phyloP scores from a whole-genome alignment of 208 protist species.

The Acanthamoeba healyi region DNA sequence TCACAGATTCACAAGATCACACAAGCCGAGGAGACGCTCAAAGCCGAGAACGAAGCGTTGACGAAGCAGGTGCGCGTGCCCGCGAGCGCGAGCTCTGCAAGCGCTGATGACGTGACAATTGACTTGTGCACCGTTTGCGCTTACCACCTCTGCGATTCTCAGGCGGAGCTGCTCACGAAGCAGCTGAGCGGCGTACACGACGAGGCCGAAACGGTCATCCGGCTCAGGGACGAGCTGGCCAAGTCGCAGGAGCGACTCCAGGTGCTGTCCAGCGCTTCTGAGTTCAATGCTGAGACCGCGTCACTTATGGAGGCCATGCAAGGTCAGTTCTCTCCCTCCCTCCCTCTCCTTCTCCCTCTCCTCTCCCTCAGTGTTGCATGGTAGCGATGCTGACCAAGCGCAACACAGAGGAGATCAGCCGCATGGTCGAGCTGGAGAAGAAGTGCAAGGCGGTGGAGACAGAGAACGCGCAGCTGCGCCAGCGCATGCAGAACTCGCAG shows the following conservation, averaged over 20 bases:
- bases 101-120: no score
- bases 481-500: constrained; percentile 27
- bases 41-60: constrained; percentile 29
- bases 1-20: background rate
- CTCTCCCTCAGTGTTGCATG: background rate
- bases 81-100: no score
- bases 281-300: constrained; percentile 8
- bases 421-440: constrained; percentile 17
- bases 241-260: background rate
- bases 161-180: constrained; percentile 4
- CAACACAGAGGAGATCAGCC: constrained; percentile 3
- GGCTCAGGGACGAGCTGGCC: constrained; percentile 30
- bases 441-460: constrained; percentile 1
- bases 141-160: no score
- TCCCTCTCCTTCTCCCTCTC: no score
- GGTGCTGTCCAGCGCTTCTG: background rate
- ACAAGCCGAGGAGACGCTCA: background rate
- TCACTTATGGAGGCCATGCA: constrained; percentile 36
- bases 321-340: no score
- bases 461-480: constrained; percentile 3
- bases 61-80: background rate
- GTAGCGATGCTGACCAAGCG: background rate
- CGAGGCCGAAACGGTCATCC: constrained; percentile 10
- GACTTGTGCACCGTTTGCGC: no score
- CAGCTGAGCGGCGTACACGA: constrained; percentile 2